These are phyloP conservation scores for Cyberlindnera mississippiensis DNA, from an alignment of 805 yeast species.

Conservation along the genomic window DNA sequence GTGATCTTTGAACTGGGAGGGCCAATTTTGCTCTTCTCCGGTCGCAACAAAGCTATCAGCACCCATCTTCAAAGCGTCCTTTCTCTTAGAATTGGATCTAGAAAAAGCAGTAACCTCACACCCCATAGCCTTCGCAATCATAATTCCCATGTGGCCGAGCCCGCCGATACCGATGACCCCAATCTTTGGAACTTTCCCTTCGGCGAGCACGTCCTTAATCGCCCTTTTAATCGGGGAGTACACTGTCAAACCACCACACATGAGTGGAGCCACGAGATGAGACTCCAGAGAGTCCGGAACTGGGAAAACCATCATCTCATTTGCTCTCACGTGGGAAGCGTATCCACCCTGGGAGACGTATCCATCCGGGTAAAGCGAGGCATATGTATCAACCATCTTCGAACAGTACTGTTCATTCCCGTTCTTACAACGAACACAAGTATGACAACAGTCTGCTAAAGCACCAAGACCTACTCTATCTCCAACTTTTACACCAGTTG, in stretches of 20 bases:
- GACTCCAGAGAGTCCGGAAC: slow-evolving; percentile 53
- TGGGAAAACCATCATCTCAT: slow-evolving; percentile 59
- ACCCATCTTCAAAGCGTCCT: slow-evolving; percentile 47
- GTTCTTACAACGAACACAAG: slow-evolving; percentile 54
- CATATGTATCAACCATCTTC: slow-evolving; percentile 47
- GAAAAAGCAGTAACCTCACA: slow-evolving; percentile 57
- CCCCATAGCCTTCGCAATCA: slow-evolving; percentile 56
- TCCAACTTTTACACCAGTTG: slow-evolving; percentile 49
- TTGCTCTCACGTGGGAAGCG: slow-evolving; percentile 60
- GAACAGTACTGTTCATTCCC: slow-evolving; percentile 57
- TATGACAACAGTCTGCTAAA: slow-evolving; percentile 52
- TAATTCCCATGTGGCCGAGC: slow-evolving; percentile 51
- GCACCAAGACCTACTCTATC: slow-evolving; percentile 84
- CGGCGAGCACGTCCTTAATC: slow-evolving; percentile 20
- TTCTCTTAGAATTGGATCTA: slow-evolving; percentile 45
- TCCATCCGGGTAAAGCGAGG: slow-evolving; percentile 41
- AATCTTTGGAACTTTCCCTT: slow-evolving; percentile 33
- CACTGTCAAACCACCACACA: slow-evolving; percentile 77
- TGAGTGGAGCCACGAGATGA: slow-evolving; percentile 61
- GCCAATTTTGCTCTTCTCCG: slow-evolving; percentile 43
- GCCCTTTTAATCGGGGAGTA: slow-evolving; percentile 59
- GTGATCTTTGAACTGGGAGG: slow-evolving; percentile 26
- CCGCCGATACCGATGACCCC: slow-evolving; percentile 58
- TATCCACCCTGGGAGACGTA: slow-evolving; percentile 62
- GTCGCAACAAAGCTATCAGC: slow-evolving; percentile 55